Base-by-base conservation (phyloP, 2,329 filamentous ascomycete species). In the Elsinoe australis region DNA sequence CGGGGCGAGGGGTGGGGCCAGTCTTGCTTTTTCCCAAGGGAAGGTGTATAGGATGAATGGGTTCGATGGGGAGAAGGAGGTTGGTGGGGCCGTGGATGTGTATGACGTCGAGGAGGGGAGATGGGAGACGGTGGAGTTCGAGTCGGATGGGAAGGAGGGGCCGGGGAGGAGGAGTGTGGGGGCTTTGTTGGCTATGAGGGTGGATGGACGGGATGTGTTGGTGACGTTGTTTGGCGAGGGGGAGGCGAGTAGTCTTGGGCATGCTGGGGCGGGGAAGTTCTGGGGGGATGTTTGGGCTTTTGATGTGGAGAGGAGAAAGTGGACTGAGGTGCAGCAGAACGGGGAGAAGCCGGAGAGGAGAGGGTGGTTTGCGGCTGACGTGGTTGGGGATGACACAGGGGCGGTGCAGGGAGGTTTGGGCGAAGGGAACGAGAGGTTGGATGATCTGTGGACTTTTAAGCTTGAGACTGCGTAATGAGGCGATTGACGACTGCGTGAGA, bases 31-130 rank as follows among this genome's bases (percentile, higher is more conserved):
- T 46, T 73, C 73, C 35, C 73, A 75, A 47, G 78, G 77, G 18
- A 75, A 79, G 18, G 63, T 94, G 5, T 94, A 83, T 66, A 76
- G 87, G 21, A 89, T 87, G 69, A 85, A 87, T 52, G 87, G 87
- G 0, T 90, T 82, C 56, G 84, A 90, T 61, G 86, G 84, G 0
- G 69, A 73, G 35, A 68, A 60, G 0, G 83, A 89, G 58, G 70
- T 85, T 39, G 86, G 86, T 12, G 86, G 84, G 0, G 72, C 74
- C 51, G 59, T 94, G 9, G 86, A 94, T 59, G 74, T 83, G 2
- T 79, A 68, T 51, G 61, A 71, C 18, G 55, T 63, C 0, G 53
- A 53, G 4, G 54, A 47, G 0, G 63, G 71, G 31, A 48, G 51
- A 0, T 79, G 75, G 74, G 56, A 55, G 5, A 64, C 62, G 6